phyloP scores from a whole-genome alignment of 106 monocot species.

The Dactylorhiza incarnata region DNA sequence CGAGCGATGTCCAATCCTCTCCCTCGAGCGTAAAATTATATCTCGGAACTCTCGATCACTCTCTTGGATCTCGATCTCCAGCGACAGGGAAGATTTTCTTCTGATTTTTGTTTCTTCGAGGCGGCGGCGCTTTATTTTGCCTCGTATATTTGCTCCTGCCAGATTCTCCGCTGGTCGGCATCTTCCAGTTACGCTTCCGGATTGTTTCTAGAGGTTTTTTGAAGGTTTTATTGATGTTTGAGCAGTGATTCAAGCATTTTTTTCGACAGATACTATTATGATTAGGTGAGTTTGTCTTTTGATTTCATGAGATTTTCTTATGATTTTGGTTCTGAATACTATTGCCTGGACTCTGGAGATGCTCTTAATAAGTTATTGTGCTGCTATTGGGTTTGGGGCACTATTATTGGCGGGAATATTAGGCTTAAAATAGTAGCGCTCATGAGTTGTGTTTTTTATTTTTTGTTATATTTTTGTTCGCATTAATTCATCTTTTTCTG shows the following conservation, averaged over 20 bases:
- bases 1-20: neutral
- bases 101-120: neutral
- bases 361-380: neutral
- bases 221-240: neutral
- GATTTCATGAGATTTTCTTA: neutral
- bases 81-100: neutral
- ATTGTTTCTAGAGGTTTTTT: neutral
- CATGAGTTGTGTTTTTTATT: too few species aligned
- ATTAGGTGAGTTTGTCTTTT: neutral
- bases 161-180: neutral
- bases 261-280: neutral
- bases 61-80: neutral
- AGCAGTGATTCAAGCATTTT: neutral
- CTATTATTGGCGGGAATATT: conserved; percentile 1
- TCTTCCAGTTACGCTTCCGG: neutral
- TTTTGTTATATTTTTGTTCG: neutral
- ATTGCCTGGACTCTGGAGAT: neutral
- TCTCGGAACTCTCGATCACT: neutral
- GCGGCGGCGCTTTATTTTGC: neutral
- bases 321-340: conserved; percentile 1
- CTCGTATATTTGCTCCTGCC: neutral
- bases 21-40: too few species aligned
- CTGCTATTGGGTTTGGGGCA: neutral
- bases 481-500: neutral
- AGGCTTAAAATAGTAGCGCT: neutral